phyloP scores from a whole-genome alignment of 305 asterid species.

The Fraxinus sp. region DNA sequence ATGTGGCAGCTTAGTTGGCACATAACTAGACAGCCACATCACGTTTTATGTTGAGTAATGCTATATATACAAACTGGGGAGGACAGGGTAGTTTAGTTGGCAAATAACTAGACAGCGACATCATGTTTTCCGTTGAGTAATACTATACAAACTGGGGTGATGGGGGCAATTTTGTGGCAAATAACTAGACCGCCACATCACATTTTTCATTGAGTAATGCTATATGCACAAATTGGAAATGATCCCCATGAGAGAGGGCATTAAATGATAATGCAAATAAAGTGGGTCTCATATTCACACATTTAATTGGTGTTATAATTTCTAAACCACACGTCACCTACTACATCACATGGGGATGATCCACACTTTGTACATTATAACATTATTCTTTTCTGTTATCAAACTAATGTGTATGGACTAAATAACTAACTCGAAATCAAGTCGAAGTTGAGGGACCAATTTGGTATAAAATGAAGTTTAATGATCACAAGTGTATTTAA shows the following conservation, averaged over 20 bases:
- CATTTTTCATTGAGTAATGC: too few species aligned
- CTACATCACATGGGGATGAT: background rate
- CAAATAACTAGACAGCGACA: background rate
- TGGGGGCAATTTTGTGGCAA: too few species aligned
- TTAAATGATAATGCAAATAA: background rate
- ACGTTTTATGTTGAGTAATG: background rate
- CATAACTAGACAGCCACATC: background rate
- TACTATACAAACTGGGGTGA: background rate
- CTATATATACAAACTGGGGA: background rate
- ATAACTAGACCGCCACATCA: too few species aligned
- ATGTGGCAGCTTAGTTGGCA: background rate
- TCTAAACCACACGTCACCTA: background rate
- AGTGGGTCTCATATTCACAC: background rate
- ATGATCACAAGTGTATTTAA: background rate
- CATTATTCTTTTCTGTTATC: background rate
- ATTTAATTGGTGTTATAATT: background rate
- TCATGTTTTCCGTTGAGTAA: background rate
- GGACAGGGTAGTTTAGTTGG: background rate
- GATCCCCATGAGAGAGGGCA: background rate
- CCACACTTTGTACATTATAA: background rate
- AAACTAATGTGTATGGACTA: background rate
- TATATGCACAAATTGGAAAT: background rate
- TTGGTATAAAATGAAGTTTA: background rate
- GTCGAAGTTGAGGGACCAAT: background rate
- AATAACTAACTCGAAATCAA: background rate